phyloP scores from a whole-genome alignment of 345 rosid species.

The Noccaea bulbosa region DNA sequence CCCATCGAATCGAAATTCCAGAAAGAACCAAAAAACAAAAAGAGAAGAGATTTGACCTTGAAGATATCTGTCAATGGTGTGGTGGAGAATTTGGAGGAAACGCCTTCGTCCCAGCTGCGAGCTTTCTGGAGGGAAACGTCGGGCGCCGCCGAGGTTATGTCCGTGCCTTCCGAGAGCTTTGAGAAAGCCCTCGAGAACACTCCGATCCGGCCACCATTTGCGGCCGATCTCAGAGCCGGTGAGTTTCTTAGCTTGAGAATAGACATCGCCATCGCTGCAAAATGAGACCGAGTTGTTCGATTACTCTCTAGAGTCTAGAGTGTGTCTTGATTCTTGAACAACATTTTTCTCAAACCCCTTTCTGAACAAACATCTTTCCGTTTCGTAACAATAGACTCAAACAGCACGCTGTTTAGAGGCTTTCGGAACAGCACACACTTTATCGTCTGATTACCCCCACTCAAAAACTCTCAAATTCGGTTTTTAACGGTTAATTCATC shows the following conservation, averaged over 20 bases:
- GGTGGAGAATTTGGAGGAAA: slow-evolving; percentile 75
- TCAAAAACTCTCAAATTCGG: neutral
- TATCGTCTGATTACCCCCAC: neutral
- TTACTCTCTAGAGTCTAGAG: neutral
- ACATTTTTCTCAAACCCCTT: neutral
- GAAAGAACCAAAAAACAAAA: neutral
- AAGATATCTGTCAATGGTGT: slow-evolving; percentile 71
- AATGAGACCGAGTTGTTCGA: slow-evolving; percentile 12
- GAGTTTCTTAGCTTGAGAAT: slow-evolving; percentile 52
- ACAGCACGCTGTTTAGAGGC: slow-evolving; percentile 25
- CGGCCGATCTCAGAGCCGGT: slow-evolving; percentile 44
- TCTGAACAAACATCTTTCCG: slow-evolving; percentile 18
- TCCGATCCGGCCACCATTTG: slow-evolving; percentile 41
- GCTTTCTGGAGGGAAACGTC: slow-evolving; percentile 86
- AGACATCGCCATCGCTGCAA: slow-evolving; percentile 58
- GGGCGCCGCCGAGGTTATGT: slow-evolving; percentile 67
- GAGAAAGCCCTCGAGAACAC: slow-evolving; percentile 56
- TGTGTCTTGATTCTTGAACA: too few relatives aligned
- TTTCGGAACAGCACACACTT: neutral
- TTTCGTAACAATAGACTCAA: neutral
- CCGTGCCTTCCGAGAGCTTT: slow-evolving; percentile 65
- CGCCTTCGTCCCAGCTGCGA: slow-evolving; percentile 88
- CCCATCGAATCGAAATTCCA: neutral
- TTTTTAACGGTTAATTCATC: slow-evolving; percentile 5
- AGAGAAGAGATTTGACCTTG: slow-evolving; percentile 50